These are phyloP conservation scores for Aureobasidium sp. DNA, from an alignment of 2,329 filamentous ascomycete genomes.

Conservation along the genomic window DNA sequence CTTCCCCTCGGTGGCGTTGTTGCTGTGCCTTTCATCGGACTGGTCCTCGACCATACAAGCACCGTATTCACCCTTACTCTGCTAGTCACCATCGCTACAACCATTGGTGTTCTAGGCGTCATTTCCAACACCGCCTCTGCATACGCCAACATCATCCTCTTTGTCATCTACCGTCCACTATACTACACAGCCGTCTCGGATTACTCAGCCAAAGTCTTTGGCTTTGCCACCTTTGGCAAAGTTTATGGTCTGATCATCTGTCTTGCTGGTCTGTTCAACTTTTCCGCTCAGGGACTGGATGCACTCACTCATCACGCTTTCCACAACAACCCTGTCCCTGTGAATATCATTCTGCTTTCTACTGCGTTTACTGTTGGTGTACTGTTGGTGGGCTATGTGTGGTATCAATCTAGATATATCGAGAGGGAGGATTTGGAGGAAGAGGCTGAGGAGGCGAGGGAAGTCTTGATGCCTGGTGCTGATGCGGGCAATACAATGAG, in stretches of 20 bases:
- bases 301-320: conserved; percentile 69
- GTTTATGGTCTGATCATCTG: conserved; percentile 92
- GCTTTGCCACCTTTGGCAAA: conserved; percentile 83
- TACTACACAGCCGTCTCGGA: conserved; percentile 89
- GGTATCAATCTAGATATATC: conserved; percentile 41
- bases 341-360: conserved; percentile 62
- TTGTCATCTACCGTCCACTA: conserved; percentile 77
- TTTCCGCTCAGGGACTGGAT: conserved; percentile 74
- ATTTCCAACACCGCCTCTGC: conserved; percentile 64
- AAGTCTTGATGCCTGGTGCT: conserved; percentile 32
- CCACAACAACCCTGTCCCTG: conserved; percentile 63
- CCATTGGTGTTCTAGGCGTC: conserved; percentile 69
- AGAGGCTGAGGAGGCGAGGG: conserved; percentile 40
- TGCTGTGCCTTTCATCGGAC: conserved; percentile 80
- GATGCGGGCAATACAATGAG: conserved; percentile 22
- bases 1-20: conserved; percentile 75
- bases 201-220: conserved; percentile 86
- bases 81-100: conserved; percentile 64
- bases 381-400: conserved; percentile 61
- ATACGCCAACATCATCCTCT: conserved; percentile 69
- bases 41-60: conserved; percentile 67
- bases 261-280: conserved; percentile 74
- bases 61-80: conserved; percentile 64
- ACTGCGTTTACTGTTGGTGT: conserved; percentile 58
- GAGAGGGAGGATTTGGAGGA: conserved; percentile 34